phyloP scores from a whole-genome alignment of 2,329 filamentous ascomycete species.

The Orbilia ellipsospora region DNA sequence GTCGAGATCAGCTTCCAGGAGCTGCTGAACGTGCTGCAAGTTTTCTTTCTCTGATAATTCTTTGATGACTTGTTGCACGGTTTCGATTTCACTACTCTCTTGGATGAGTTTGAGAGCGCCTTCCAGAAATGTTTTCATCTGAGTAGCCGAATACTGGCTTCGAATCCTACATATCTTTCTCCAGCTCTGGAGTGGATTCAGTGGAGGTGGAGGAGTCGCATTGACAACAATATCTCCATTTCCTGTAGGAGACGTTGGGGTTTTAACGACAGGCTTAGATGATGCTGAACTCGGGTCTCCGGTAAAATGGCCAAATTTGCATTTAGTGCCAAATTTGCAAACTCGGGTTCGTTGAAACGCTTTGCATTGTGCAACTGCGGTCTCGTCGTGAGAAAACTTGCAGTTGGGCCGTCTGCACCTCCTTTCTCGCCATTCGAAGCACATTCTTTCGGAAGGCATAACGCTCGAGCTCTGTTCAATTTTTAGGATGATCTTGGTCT shows the following conservation, averaged over 20 bases:
- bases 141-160: slow-evolving; percentile 14
- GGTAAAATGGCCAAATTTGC: slow-evolving; percentile 21
- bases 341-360: slow-evolving; percentile 5
- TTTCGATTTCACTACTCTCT: slow-evolving; percentile 22
- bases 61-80: slow-evolving; percentile 36
- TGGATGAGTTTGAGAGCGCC: slow-evolving; percentile 25
- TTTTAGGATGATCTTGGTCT: no score
- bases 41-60: slow-evolving; percentile 18
- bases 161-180: slow-evolving; percentile 24
- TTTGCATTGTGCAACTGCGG: slow-evolving; percentile 13
- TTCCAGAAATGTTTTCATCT: slow-evolving; percentile 50
- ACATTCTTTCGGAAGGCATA: slow-evolving; percentile 22
- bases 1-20: slow-evolving; percentile 30
- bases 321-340: slow-evolving; percentile 17
- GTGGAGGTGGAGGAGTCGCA: neutral
- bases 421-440: slow-evolving; percentile 34
- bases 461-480: neutral
- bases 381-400: slow-evolving; percentile 34
- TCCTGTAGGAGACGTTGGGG: neutral
- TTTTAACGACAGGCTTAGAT: neutral
- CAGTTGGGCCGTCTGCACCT: slow-evolving; percentile 30
- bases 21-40: slow-evolving; percentile 36
- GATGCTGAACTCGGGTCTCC: neutral
- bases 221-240: neutral
- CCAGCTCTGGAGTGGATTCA: slow-evolving; percentile 29